Evolutionary conservation across 2,329 filamentous ascomycete genomes (phyloP).

Genomic region (Calonectria multiphialidica): DNA sequence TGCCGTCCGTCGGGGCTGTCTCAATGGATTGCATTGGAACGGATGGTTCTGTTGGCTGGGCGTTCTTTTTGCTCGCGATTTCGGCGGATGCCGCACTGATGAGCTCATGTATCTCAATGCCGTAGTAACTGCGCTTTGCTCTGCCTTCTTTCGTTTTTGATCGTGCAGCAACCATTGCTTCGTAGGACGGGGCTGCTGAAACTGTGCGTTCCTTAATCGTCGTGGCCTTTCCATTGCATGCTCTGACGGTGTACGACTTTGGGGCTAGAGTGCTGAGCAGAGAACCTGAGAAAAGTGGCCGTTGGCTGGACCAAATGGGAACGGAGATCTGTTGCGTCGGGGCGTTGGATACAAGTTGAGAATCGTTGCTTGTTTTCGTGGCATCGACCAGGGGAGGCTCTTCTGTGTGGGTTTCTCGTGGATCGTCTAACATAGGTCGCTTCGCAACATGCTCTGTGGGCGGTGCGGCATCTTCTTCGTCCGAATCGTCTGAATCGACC

Average conservation of each 20-base stretch:
- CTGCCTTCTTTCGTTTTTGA: constrained; percentile 76
- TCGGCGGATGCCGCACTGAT: constrained; percentile 79
- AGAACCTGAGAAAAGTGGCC: constrained; percentile 44
- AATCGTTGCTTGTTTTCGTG: constrained; percentile 1
- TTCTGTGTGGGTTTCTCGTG: constrained; percentile 27
- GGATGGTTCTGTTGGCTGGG: constrained; percentile 42
- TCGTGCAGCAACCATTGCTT: constrained; percentile 75
- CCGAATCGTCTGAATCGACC: constrained; percentile 14
- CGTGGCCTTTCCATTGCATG: constrained; percentile 68
- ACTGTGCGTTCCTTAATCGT: constrained; percentile 67
- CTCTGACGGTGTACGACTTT: constrained; percentile 58
- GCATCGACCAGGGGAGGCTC: background rate
- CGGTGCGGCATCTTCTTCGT: constrained; percentile 27
- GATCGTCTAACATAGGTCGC: constrained; percentile 47
- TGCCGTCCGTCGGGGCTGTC: constrained; percentile 39
- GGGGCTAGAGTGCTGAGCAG: constrained; percentile 41
- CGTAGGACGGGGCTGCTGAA: constrained; percentile 65
- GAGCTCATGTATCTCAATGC: constrained; percentile 89
- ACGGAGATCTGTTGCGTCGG: constrained; percentile 12
- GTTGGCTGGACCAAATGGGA: constrained; percentile 35
- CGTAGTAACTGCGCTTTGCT: constrained; percentile 85
- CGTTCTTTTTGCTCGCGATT: constrained; percentile 53
- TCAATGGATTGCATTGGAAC: constrained; percentile 59
- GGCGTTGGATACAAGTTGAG: constrained; percentile 7
- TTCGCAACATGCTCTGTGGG: constrained; percentile 41